A percentile compares a stretch with the other conserved stretches of the same genome.
These are phyloP conservation scores for Metschnikowia shivogae DNA, from an alignment of 805 yeast genomes.

Conservation along the genomic window DNA sequence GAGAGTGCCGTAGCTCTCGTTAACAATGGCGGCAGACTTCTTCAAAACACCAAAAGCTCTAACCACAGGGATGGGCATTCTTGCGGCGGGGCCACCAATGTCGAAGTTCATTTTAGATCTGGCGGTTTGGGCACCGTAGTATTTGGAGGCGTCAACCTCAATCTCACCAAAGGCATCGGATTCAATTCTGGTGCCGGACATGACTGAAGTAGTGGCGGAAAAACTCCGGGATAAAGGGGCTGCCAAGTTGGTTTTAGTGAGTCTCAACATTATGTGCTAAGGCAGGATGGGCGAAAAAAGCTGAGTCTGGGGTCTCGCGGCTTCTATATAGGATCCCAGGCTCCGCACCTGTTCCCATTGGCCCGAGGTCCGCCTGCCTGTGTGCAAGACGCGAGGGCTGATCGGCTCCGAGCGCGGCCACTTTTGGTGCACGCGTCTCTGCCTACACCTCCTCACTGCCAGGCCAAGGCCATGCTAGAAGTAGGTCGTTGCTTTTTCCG, in stretches of 20 bases:
- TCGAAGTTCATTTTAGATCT: slow-evolving; percentile 91
- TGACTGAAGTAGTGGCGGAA: slow-evolving; percentile 24
- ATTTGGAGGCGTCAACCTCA: slow-evolving; percentile 78
- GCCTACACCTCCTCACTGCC: slow-evolving; percentile 8
- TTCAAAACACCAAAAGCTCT: slow-evolving; percentile 90
- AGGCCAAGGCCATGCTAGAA: slow-evolving; percentile 19
- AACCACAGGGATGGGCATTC: slow-evolving; percentile 87
- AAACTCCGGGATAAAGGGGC: slow-evolving; percentile 22
- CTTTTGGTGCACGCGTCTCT: not conserved
- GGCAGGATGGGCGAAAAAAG: slow-evolving; percentile 3
- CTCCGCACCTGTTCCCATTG: slow-evolving; percentile 2
- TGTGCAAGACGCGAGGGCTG: slow-evolving; percentile 2
- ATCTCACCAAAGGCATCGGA: slow-evolving; percentile 97
- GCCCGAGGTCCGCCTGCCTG: slow-evolving; percentile 5
- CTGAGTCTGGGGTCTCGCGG: slow-evolving; percentile 2
- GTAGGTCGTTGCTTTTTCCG: slow-evolving; percentile 4
- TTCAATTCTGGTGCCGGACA: slow-evolving; percentile 57
- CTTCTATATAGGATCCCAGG: slow-evolving; percentile 10
- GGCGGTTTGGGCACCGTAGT: slow-evolving; percentile 99
- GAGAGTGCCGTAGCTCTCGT: slow-evolving; percentile 70
- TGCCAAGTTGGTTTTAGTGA: slow-evolving; percentile 12
- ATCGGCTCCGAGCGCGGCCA: slow-evolving; percentile 2
- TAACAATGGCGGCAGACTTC: slow-evolving; percentile 92
- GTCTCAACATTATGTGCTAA: slow-evolving; percentile 16
- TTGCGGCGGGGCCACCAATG: slow-evolving; percentile 89